Evolutionary conservation across 495 filamentous ascomycete species (phyloP), one percentile per base, ranked within the genome.

Genomic region (Xylaria castorea): DNA sequence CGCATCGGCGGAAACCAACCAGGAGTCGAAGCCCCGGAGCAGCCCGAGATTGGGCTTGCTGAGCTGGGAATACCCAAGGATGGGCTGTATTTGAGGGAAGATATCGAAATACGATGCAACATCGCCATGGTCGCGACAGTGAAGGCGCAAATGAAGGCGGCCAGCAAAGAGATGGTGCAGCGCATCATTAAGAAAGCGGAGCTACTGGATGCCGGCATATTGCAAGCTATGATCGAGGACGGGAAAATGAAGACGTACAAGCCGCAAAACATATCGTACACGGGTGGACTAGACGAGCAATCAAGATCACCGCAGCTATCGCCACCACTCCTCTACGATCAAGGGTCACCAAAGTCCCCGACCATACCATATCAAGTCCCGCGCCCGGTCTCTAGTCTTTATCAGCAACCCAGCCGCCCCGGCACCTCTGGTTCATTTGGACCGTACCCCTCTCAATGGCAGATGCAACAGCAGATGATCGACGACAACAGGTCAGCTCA

Each of bases 41-140:
- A 83, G 2, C 80, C 83, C 5, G 91, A 93, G 76, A 83, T 91
- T 32, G 88, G 89, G 30, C 71, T 84, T 12, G 80, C 81, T n/a
- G 77, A 76, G 61, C 77, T 87, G 3, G 85, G 84, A 63, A 79
- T 76, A 5, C 92, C 92, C 0, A 82, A 82, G 18, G 87, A 89
- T 50, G 92, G 92, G 0, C 83, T 95, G 6, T 94, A 92, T 79
- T 78, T 94, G n/a, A 84, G 89, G 20, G 92, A 94, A 78, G 92
- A 94, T 65, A 89, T 93, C 50, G 89, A 92, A 65, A 89, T 95
- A 81, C 87, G 87, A 75, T 92, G 89, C 83, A 93, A 93, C 74
- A 80, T 92, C 44, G 85, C 91, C 69, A 82, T 93, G 76, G 84
- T 89, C 5, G 78, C 82, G 16, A 92, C 93, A 71, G 91, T 95